phyloP scores from a whole-genome alignment of 2,329 filamentous ascomycete genomes.

The Blastomyces parvus region DNA sequence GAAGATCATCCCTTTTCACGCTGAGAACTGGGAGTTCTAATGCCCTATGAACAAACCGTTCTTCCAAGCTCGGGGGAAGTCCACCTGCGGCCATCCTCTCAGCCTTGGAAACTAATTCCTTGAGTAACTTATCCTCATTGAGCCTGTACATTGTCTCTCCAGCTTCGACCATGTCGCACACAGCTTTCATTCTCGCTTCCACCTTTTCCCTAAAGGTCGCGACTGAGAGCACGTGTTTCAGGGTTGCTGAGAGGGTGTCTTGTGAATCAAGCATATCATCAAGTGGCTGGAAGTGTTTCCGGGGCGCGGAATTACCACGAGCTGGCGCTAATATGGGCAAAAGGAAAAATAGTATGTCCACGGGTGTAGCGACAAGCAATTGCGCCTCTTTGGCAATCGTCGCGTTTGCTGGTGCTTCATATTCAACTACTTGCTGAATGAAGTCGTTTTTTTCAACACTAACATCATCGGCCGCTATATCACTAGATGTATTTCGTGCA shows the following conservation, averaged over 20 bases:
- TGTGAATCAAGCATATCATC: conserved; percentile 42
- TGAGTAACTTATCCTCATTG: conserved; percentile 59
- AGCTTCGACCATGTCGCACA: conserved; percentile 76
- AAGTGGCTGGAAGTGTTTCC: conserved; percentile 37
- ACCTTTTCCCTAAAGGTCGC: conserved; percentile 38
- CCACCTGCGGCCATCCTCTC: conserved; percentile 53
- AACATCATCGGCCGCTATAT: background rate
- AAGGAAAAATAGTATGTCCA: conserved; percentile 77
- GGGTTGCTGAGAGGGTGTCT: conserved; percentile 33
- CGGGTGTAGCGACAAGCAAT: conserved; percentile 70
- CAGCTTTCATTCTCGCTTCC: conserved; percentile 54
- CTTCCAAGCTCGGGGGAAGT: conserved; percentile 72
- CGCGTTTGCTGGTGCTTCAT: conserved; percentile 24
- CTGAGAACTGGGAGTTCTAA: conserved; percentile 68
- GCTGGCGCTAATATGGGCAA: conserved; percentile 57
- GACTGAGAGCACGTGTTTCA: conserved; percentile 33
- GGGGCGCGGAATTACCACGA: conserved; percentile 27
- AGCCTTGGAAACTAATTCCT: conserved; percentile 61
- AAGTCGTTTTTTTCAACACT: background rate
- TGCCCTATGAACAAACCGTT: conserved; percentile 66
- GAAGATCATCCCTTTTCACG: conserved; percentile 48
- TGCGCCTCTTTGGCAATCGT: conserved; percentile 59
- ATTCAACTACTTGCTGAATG: background rate
- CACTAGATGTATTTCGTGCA: background rate
- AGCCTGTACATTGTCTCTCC: conserved; percentile 80